Evolutionary conservation across 306 rosid genomes (phyloP).

Genomic region (Cucumis sativus): Cucumber_9930_V3 NC_026655.2:6994501-6995000

Average conservation of each 20-base stretch:
- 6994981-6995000: constrained; percentile 89
- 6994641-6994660: background rate
- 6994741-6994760: background rate
- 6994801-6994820: background rate
- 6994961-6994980: constrained; percentile 84
- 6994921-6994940: background rate
- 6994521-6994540: background rate
- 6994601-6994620: background rate
- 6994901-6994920: background rate
- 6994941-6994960: constrained; percentile 36
- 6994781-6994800: background rate
- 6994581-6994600: background rate
- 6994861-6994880: background rate
- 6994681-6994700: background rate
- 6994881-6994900: background rate
- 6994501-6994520: background rate
- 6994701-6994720: background rate
- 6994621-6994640: background rate
- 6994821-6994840: background rate
- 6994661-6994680: background rate
- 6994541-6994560: background rate
- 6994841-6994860: background rate
- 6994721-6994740: background rate
- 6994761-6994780: background rate
- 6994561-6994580: background rate